These are phyloP conservation scores for Tricholoma sp. DNA, from an alignment of 768 basidiomycete genomes.

Conservation along the genomic window DNA sequence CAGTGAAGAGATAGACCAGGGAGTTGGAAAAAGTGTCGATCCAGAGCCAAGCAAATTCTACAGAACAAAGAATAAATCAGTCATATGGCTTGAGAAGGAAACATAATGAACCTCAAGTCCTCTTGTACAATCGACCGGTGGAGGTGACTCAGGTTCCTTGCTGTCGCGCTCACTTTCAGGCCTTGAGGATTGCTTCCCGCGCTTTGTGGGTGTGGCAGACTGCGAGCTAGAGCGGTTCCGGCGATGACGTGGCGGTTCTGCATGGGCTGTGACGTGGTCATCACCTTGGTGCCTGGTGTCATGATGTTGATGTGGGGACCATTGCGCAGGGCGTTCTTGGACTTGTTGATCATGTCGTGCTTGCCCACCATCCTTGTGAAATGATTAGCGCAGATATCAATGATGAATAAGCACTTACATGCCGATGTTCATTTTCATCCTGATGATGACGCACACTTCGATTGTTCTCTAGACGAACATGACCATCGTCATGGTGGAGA, in stretches of 20 bases:
- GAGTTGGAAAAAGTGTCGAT: not conserved
- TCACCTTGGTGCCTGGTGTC: not conserved
- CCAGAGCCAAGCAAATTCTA: not conserved
- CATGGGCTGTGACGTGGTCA: too few species aligned
- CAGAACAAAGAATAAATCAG: not conserved
- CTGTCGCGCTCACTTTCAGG: too few species aligned
- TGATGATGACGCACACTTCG: not conserved
- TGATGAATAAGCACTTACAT: not conserved
- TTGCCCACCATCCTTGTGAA: not conserved
- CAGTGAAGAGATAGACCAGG: not conserved
- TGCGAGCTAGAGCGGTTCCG: not conserved
- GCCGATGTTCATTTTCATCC: not conserved
- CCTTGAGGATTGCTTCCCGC: not conserved
- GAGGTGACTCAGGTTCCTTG: not conserved
- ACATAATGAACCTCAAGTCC: not conserved
- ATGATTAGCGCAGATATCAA: not conserved
- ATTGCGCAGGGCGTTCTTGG: not conserved
- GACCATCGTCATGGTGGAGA: not conserved
- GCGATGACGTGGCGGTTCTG: not conserved
- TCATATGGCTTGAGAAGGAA: not conserved
- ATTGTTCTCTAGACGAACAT: too few species aligned
- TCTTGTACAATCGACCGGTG: not conserved
- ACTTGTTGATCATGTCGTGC: not conserved
- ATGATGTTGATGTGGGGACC: not conserved
- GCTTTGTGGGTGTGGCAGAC: not conserved